phyloP scores from a whole-genome alignment of 2,329 filamentous ascomycete genomes.

The Fusarium sp. region DNA sequence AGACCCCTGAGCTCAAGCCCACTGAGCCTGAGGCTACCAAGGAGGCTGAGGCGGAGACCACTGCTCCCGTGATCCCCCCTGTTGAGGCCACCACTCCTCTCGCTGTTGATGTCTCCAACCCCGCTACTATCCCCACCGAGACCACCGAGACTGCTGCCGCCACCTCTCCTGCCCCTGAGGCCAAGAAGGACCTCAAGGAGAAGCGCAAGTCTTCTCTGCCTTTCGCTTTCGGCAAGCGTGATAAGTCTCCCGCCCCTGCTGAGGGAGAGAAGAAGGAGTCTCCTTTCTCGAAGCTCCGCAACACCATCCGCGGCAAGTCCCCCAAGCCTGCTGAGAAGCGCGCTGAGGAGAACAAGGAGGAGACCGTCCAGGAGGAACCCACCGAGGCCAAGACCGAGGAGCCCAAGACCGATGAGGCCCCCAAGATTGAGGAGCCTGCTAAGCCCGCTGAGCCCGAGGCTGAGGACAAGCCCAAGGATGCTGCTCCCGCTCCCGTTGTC shows the following conservation, averaged over 20 bases:
- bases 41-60: constrained; percentile 60
- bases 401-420: constrained; percentile 45
- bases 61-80: constrained; percentile 67
- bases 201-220: constrained; percentile 84
- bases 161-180: constrained; percentile 59
- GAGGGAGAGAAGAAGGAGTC: constrained; percentile 68
- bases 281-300: constrained; percentile 69
- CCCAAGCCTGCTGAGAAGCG: constrained; percentile 52
- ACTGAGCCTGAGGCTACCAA: constrained; percentile 53
- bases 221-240: constrained; percentile 84
- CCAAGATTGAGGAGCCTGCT: constrained; percentile 66
- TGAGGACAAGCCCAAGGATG: constrained; percentile 54
- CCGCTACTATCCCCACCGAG: constrained; percentile 59
- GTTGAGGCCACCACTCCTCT: constrained; percentile 67
- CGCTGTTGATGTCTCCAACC: constrained; percentile 62
- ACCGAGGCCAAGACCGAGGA: constrained; percentile 51
- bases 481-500: constrained; percentile 57
- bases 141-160: constrained; percentile 55
- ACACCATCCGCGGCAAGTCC: constrained; percentile 62
- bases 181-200: constrained; percentile 73
- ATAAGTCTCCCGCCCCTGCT: constrained; percentile 66
- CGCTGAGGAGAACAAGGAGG: constrained; percentile 48
- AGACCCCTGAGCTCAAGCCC: constrained; percentile 62
- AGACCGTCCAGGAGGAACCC: constrained; percentile 53
- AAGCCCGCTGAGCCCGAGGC: constrained; percentile 51